Conservation (phyloP, 23 red algal species). For the Agarophyton chilense region DNA sequence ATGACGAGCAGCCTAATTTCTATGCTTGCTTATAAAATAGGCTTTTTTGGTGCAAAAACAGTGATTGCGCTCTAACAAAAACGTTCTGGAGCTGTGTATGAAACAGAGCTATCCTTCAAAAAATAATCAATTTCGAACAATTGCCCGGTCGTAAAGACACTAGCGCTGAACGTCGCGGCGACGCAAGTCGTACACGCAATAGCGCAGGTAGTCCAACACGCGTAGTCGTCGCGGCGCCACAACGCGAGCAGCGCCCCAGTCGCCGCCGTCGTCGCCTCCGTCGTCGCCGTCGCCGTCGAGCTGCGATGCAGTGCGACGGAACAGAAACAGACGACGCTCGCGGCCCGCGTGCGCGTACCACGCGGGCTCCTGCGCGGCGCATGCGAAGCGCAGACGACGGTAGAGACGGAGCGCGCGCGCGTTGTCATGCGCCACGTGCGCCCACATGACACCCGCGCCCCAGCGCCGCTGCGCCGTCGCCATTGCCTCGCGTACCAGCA, state of each 20-base stretch:
- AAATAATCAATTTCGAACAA: too few species aligned
- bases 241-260: slow-evolving; percentile 34
- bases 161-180: too few species aligned
- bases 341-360: slow-evolving; percentile 47
- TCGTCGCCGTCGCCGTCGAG: background rate
- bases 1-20: too few species aligned
- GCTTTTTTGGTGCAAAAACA: too few species aligned
- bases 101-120: too few species aligned
- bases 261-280: background rate
- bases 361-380: slow-evolving; percentile 51
- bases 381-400: slow-evolving; percentile 35
- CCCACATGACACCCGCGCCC: slow-evolving; percentile 37
- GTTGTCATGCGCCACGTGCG: slow-evolving; percentile 60
- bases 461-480: slow-evolving; percentile 10
- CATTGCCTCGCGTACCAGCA: slow-evolving; percentile 32
- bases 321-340: slow-evolving; percentile 42
- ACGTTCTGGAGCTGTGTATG: too few species aligned
- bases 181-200: slow-evolving; percentile 48
- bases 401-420: slow-evolving; percentile 18
- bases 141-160: too few species aligned
- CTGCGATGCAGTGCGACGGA: background rate
- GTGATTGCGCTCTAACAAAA: too few species aligned
- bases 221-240: slow-evolving; percentile 1
- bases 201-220: slow-evolving; percentile 55
- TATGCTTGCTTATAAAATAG: too few species aligned